phyloP scores from a whole-genome alignment of 305 asterid species.

The Fraxinus baroniana region DNA sequence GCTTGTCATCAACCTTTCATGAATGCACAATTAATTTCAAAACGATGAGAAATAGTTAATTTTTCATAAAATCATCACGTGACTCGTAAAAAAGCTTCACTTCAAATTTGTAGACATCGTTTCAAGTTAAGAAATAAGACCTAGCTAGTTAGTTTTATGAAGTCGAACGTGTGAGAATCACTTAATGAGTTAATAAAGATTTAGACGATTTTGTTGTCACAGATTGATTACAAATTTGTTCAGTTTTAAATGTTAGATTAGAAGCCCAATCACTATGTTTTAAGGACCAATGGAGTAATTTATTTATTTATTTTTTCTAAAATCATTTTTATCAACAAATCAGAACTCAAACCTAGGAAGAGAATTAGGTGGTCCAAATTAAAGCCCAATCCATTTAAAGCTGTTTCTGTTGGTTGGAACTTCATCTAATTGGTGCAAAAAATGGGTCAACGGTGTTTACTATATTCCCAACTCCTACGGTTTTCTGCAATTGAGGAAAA shows the following conservation, averaged over 20 bases:
- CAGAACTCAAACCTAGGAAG: slow-evolving; percentile 13
- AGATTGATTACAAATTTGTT: neutral
- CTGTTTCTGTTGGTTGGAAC: slow-evolving; percentile 38
- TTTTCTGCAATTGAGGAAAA: slow-evolving; percentile 23
- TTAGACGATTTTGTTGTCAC: neutral
- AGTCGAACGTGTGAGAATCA: neutral
- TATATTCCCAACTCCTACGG: neutral
- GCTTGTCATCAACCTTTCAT: neutral
- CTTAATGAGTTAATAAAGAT: neutral
- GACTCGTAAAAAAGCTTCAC: neutral
- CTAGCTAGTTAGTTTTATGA: too few species aligned
- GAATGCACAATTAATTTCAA: neutral
- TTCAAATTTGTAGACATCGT: neutral
- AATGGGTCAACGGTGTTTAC: slow-evolving; percentile 8
- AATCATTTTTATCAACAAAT: neutral
- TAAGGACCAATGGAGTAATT: neutral
- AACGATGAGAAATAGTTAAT: too few species aligned
- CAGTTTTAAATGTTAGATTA: neutral
- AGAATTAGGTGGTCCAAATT: slow-evolving; percentile 22
- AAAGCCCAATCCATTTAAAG: slow-evolving; percentile 19
- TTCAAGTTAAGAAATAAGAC: neutral
- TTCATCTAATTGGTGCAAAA: neutral
- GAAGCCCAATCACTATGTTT: neutral
- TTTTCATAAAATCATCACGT: neutral
- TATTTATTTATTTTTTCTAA: too few species aligned